Evolutionary conservation across 2,329 filamentous ascomycete genomes (phyloP).

Genomic region (Akanthomyces muscarius): DNA sequence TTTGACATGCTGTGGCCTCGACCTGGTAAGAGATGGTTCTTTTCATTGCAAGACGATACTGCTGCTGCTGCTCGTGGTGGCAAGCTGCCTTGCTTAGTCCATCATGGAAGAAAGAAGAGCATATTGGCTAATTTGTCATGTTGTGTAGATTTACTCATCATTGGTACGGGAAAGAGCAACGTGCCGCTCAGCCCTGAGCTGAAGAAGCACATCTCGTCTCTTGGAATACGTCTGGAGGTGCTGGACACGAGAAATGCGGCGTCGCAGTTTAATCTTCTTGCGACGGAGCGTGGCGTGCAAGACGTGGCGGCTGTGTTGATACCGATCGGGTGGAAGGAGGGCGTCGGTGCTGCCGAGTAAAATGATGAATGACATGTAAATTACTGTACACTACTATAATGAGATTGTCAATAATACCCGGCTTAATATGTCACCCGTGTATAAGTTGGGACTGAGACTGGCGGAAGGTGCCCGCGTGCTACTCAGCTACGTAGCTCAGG

Average conservation of each 20-base stretch:
- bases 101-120: neutral
- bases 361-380: conserved; percentile 5
- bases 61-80: neutral
- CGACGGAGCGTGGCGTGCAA: conserved; percentile 83
- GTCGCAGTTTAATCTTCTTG: conserved; percentile 88
- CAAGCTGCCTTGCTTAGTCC: conserved; percentile 1
- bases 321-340: conserved; percentile 77
- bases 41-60: neutral
- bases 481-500: too few species aligned
- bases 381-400: conserved; percentile 12
- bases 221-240: conserved; percentile 84
- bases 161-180: conserved; percentile 78
- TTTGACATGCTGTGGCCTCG: conserved; percentile 80
- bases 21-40: conserved; percentile 56
- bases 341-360: conserved; percentile 38
- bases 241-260: conserved; percentile 92
- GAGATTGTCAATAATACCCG: neutral
- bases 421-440: too few species aligned
- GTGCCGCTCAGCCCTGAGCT: conserved; percentile 73
- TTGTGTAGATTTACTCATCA: conserved; percentile 70
- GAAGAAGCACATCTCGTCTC: conserved; percentile 63
- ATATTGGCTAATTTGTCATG: neutral
- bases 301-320: conserved; percentile 85
- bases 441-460: too few species aligned
- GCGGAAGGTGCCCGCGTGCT: too few species aligned